A percentile compares a stretch with the other conserved stretches of the same genome.
Evolutionary conservation across 1,139 yeast species (phyloP).

Genomic region (Citeromyces hawaiiensis): DNA sequence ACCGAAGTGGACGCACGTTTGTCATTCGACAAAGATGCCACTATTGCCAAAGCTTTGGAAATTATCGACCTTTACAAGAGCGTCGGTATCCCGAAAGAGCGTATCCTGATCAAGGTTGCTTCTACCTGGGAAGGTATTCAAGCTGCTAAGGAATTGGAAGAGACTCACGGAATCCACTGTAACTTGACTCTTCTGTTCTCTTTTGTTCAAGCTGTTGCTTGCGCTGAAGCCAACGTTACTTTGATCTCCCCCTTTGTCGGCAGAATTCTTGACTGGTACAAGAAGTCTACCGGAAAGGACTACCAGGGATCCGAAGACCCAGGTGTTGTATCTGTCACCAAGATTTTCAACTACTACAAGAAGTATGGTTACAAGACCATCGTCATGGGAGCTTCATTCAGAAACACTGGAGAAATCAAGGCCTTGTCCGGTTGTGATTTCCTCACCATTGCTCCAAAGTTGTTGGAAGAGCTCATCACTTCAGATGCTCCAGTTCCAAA

Average conservation of each 20-base stretch:
- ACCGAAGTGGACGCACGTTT: conserved; percentile 98
- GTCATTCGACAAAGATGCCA: conserved; percentile 88
- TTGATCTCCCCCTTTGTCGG: conserved; percentile 98
- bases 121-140: conserved; percentile 99
- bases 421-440: conserved; percentile 96
- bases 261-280: conserved; percentile 98
- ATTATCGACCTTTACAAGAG: conserved; percentile 76
- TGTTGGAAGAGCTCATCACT: conserved; percentile 80
- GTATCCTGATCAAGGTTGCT: conserved; percentile 91
- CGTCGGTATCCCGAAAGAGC: conserved; percentile 74
- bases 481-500: conserved; percentile 71
- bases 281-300: conserved; percentile 83
- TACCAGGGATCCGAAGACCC: conserved; percentile 81
- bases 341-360: conserved; percentile 94
- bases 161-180: conserved; percentile 83
- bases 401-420: conserved; percentile 93
- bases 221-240: conserved; percentile 96
- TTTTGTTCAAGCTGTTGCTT: conserved; percentile 94
- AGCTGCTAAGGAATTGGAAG: conserved; percentile 93
- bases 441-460: conserved; percentile 89
- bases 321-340: conserved; percentile 86
- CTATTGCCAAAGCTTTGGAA: conserved; percentile 82
- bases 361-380: conserved; percentile 92
- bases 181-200: conserved; percentile 94
- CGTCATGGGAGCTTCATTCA: conserved; percentile 99